These are phyloP conservation scores for Trichoderma parareesei DNA, from an alignment of 495 filamentous ascomycete genomes.

Conservation along the genomic window DNA sequence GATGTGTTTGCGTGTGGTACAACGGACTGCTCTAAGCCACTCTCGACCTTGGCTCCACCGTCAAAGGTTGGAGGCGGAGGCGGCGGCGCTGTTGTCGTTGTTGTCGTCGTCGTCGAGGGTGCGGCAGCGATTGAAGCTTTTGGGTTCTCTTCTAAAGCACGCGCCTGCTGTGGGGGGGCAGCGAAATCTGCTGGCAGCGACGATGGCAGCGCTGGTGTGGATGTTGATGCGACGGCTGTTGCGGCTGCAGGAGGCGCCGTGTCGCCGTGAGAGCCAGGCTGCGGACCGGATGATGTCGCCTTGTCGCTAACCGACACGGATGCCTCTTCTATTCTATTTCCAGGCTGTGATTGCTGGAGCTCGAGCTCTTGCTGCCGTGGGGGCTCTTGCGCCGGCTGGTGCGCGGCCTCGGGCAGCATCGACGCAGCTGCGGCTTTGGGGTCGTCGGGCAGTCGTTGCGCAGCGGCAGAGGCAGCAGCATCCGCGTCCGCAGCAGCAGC, in stretches of 20 bases:
- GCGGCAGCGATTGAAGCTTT: not conserved
- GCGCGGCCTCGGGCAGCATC: not conserved
- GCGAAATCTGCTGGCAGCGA: not conserved
- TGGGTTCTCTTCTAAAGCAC: not conserved
- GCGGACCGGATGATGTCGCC: not conserved
- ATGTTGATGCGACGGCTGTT: not conserved
- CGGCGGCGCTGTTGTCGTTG: not conserved
- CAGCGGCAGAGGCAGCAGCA: not conserved
- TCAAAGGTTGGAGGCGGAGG: not conserved
- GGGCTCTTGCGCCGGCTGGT: constrained; percentile 1
- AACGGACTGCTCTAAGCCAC: not conserved
- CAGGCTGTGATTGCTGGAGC: not conserved
- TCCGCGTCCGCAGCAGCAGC: not conserved
- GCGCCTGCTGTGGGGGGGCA: not conserved
- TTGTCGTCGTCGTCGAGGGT: not conserved
- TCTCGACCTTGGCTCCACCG: not conserved
- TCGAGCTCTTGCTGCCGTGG: not conserved
- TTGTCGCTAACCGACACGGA: not conserved
- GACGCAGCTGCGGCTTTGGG: not conserved
- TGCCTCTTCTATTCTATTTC: not conserved
- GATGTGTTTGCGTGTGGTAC: not conserved
- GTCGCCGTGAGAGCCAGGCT: not conserved
- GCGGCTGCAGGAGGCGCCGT: not conserved
- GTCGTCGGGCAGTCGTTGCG: not conserved
- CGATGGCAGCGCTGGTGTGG: not conserved